Evolutionary conservation across 2,329 filamentous ascomycete genomes (phyloP).

Genomic region (Biscogniauxia sp.): DNA sequence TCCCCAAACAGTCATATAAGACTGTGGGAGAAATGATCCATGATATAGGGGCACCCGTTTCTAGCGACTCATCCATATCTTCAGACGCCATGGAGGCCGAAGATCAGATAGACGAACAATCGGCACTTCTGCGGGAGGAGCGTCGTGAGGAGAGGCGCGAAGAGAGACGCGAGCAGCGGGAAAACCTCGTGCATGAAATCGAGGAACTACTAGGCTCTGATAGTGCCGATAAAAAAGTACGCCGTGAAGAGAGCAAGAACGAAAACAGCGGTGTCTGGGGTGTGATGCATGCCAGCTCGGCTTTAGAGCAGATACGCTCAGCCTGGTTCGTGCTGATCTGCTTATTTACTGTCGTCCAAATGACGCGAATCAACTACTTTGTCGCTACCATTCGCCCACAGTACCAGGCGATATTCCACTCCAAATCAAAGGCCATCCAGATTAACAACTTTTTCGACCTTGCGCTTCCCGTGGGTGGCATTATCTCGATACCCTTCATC

Average conservation of each 20-base stretch:
- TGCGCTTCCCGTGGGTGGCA: conserved; percentile 78
- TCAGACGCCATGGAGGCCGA: conserved; percentile 38
- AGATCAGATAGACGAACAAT: conserved; percentile 59
- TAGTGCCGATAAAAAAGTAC: conserved; percentile 60
- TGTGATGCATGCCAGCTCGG: conserved; percentile 71
- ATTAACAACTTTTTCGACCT: conserved; percentile 86
- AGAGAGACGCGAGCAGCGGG: conserved; percentile 57
- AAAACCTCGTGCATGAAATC: conserved; percentile 67
- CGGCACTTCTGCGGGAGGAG: conserved; percentile 53
- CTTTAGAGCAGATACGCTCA: conserved; percentile 69
- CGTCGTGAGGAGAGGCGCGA: conserved; percentile 57
- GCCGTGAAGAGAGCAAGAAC: conserved; percentile 68
- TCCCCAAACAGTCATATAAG: conserved; percentile 78
- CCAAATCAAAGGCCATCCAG: conserved; percentile 56
- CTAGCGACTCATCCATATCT: conserved; percentile 29
- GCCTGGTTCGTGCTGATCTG: conserved; percentile 86
- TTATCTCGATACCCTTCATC: conserved; percentile 84
- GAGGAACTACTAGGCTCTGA: conserved; percentile 67
- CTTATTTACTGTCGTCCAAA: conserved; percentile 73
- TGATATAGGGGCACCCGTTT: conserved; percentile 58
- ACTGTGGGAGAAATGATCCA: conserved; percentile 80
- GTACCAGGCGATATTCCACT: conserved; percentile 72
- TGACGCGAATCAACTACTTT: conserved; percentile 88
- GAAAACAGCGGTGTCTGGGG: conserved; percentile 80
- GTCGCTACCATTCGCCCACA: conserved; percentile 83